phyloP scores from a whole-genome alignment of 257 asterid genomes.

The Nicotiana tomentosiformis region DNA sequence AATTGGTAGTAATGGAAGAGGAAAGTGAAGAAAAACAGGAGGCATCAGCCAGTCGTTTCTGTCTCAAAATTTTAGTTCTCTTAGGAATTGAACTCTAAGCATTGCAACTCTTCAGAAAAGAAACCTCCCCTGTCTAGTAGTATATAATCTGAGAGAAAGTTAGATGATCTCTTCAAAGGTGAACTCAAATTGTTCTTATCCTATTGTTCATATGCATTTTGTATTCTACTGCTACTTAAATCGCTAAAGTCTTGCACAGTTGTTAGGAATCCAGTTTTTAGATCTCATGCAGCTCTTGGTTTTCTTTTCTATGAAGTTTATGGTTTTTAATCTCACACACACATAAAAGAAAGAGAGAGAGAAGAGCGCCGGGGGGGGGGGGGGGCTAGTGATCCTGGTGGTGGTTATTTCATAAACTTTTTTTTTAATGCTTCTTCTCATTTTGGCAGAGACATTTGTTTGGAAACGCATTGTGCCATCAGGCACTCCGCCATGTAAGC shows the following conservation, averaged over 20 bases:
- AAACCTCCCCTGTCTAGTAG: neutral
- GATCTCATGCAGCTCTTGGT: neutral
- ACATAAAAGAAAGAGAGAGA: neutral
- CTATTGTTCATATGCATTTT: neutral
- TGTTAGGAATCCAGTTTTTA: neutral
- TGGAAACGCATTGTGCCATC: slow-evolving; percentile 84
- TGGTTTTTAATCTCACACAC: neutral
- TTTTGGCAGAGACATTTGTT: slow-evolving; percentile 58
- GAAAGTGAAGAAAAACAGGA: neutral
- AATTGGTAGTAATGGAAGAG: neutral
- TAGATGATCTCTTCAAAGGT: neutral
- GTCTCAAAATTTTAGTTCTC: neutral
- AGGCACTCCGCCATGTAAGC: slow-evolving; percentile 95
- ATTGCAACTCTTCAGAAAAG: neutral
- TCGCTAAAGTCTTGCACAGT: neutral
- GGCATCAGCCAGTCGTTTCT: neutral
- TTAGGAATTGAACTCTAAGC: neutral
- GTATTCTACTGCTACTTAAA: neutral
- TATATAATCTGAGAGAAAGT: neutral
- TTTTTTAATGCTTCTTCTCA: slow-evolving; percentile 12
- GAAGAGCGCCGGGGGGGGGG: neutral
- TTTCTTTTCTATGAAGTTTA: neutral
- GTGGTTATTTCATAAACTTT: neutral
- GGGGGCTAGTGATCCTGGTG: neutral
- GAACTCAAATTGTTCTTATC: neutral